Evolutionary conservation across 306 rosid genomes (phyloP).

Genomic region (Cucumis sativus): Cucumber_9930_V3 NC_026657.2:29251501-29252000

Average conservation of each 20-base stretch:
- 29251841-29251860: slow-evolving; percentile 12
- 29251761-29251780: not conserved
- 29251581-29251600: not conserved
- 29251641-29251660: slow-evolving; percentile 21
- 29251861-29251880: slow-evolving; percentile 11
- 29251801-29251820: slow-evolving; percentile 6
- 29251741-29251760: slow-evolving; percentile 35
- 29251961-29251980: slow-evolving; percentile 1
- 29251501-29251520: not conserved
- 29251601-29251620: slow-evolving; percentile 6
- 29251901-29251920: slow-evolving; percentile 4
- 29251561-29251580: slow-evolving; percentile 6
- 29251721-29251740: slow-evolving; percentile 33
- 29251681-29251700: slow-evolving; percentile 13
- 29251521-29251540: slow-evolving; percentile 9
- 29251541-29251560: not conserved
- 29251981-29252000: slow-evolving; percentile 13
- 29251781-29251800: slow-evolving; percentile 33
- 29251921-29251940: slow-evolving; percentile 12
- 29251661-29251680: slow-evolving; percentile 3
- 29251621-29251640: slow-evolving; percentile 13
- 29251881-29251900: not conserved
- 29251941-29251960: slow-evolving; percentile 12
- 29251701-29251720: slow-evolving; percentile 22
- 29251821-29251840: not conserved